phyloP scores from a whole-genome alignment of 805 yeast species.

The Yarrowia sp. region DNA sequence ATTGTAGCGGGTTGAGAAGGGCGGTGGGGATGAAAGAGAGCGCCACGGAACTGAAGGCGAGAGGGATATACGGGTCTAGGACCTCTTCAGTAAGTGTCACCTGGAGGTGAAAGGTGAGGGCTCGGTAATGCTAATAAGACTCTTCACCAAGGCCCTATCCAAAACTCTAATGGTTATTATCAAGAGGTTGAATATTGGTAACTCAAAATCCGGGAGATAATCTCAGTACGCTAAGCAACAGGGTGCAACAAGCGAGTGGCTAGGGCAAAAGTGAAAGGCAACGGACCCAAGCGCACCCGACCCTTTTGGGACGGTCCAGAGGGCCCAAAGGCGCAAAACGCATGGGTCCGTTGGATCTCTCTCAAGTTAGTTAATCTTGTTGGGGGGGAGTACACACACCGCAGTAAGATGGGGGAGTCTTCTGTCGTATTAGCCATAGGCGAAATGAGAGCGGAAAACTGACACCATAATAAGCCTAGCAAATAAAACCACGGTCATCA shows the following conservation, averaged over 20 bases:
- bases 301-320: constrained; percentile 17
- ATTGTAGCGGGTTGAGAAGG: no score
- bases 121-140: constrained; percentile 30
- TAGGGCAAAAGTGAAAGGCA: constrained; percentile 1
- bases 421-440: no score
- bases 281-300: constrained; percentile 9
- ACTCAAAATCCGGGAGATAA: constrained; percentile 37
- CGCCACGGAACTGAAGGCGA: no score
- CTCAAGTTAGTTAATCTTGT: constrained; percentile 10
- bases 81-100: constrained; percentile 29
- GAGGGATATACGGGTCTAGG: constrained; percentile 1
- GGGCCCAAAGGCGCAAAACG: no score
- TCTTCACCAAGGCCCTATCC: constrained; percentile 38
- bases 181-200: constrained; percentile 33
- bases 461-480: neutral
- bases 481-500: no score
- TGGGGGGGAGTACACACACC: neutral
- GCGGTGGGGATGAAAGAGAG: no score
- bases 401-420: no score
- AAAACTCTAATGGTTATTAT: constrained; percentile 35
- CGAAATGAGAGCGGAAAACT: no score
- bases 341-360: no score
- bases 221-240: constrained; percentile 37
- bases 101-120: constrained; percentile 36
- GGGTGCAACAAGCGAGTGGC: constrained; percentile 35